phyloP scores from a whole-genome alignment of 768 basidiomycete species.

The Termitomyces eurrhizus region DNA sequence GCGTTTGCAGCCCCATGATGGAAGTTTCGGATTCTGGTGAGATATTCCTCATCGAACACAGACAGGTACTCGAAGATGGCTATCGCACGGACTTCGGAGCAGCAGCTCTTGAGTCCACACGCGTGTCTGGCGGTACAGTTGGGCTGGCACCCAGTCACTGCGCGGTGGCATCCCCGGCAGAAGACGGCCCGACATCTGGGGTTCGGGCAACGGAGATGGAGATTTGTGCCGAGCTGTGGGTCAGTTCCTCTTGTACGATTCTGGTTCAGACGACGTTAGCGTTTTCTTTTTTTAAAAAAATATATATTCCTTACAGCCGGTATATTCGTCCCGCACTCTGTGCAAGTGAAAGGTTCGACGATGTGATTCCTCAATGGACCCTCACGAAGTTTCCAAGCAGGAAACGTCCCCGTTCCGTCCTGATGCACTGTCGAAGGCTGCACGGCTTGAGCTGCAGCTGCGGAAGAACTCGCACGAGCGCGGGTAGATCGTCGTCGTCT shows the following conservation, averaged over 20 bases:
- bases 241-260: not conserved
- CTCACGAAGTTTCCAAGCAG: not conserved
- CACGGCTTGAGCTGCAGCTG: not conserved
- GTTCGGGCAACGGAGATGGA: conserved; percentile 6
- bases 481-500: not conserved
- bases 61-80: conserved; percentile 11
- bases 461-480: not conserved
- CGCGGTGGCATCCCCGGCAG: conserved; percentile 7
- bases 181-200: not conserved
- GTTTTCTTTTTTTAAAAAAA: not conserved
- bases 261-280: not conserved
- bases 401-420: not conserved
- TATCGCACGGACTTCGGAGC: conserved; percentile 10
- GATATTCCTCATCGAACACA: conserved; percentile 7
- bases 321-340: not conserved
- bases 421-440: not conserved
- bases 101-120: conserved; percentile 8
- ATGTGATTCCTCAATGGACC: not conserved
- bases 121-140: not conserved
- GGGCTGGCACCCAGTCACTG: not conserved
- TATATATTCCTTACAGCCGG: not conserved
- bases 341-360: not conserved
- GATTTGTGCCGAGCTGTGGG: not conserved
- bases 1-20: not conserved
- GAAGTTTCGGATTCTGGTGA: not conserved